Conservation (phyloP, 1,284 basidiomycete species). For the Leccinum holopus region DNA sequence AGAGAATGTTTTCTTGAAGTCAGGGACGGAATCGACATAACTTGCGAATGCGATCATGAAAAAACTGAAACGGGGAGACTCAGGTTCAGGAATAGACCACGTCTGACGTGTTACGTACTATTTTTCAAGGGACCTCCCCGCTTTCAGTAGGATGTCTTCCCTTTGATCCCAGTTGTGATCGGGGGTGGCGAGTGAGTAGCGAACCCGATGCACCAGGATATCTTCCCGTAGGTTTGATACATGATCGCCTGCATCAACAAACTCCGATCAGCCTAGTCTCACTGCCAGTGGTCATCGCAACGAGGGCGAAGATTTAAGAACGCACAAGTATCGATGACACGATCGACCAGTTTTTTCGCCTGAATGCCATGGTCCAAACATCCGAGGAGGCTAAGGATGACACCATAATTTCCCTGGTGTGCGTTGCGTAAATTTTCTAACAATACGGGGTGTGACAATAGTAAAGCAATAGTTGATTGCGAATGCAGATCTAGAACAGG, state of each 20-base stretch:
- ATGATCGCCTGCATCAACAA: constrained; percentile 60
- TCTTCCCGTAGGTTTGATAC: constrained; percentile 90
- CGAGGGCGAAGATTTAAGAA: constrained; percentile 11
- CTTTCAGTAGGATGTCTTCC: constrained; percentile 58
- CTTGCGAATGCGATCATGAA: constrained; percentile 95
- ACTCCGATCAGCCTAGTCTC: constrained; percentile 14
- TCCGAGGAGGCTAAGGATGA: constrained; percentile 87
- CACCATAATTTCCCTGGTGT: constrained; percentile 85
- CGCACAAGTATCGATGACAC: constrained; percentile 85
- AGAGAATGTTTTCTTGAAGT: constrained; percentile 76
- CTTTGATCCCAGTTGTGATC: constrained; percentile 59
- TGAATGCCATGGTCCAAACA: constrained; percentile 82
- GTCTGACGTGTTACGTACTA: constrained; percentile 50
- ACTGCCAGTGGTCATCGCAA: neutral
- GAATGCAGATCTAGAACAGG: constrained; percentile 54
- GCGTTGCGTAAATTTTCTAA: constrained; percentile 86
- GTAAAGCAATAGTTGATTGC: constrained; percentile 78
- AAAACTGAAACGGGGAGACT: constrained; percentile 53
- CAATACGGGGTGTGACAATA: constrained; percentile 76
- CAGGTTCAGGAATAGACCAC: constrained; percentile 3
- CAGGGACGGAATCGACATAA: constrained; percentile 76
- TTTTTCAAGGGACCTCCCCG: constrained; percentile 74
- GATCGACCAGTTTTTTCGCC: constrained; percentile 85
- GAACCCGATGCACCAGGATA: constrained; percentile 79
- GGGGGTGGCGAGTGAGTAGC: constrained; percentile 80